These are phyloP conservation scores for Priceomyces fermenticarens DNA, from an alignment of 805 yeast genomes.

Conservation along the genomic window DNA sequence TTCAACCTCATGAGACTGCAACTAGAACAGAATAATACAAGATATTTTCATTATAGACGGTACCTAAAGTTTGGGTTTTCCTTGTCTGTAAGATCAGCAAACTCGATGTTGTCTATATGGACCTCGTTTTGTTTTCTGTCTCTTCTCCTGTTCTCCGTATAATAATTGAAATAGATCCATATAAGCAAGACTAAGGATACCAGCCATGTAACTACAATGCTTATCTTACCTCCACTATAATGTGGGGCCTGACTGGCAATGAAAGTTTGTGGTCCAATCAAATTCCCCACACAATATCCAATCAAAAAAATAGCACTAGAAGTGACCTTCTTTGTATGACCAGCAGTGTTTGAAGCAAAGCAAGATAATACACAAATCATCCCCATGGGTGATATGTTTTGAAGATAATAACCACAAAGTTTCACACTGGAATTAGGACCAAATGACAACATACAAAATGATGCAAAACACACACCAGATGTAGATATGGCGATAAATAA, in stretches of 20 bases:
- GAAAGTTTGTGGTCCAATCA: slow-evolving; percentile 55
- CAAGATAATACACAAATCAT: slow-evolving; percentile 15
- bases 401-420: slow-evolving; percentile 29
- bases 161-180: slow-evolving; percentile 22
- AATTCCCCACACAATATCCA: slow-evolving; percentile 53
- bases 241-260: slow-evolving; percentile 40
- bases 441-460: slow-evolving; percentile 30
- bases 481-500: slow-evolving; percentile 23
- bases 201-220: slow-evolving; percentile 35
- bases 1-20: too few species aligned
- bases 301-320: slow-evolving; percentile 44
- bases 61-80: slow-evolving; percentile 52
- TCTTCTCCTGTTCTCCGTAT: slow-evolving; percentile 34
- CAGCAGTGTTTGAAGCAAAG: slow-evolving; percentile 44
- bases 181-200: slow-evolving; percentile 24
- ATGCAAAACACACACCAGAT: slow-evolving; percentile 15
- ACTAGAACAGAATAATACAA: too few species aligned
- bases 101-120: slow-evolving; percentile 37
- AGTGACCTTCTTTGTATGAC: slow-evolving; percentile 54
- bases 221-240: slow-evolving; percentile 39
- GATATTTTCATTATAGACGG: neutral
- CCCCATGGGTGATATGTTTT: slow-evolving; percentile 23
- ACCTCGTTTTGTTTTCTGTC: slow-evolving; percentile 13
- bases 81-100: slow-evolving; percentile 51
- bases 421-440: slow-evolving; percentile 18